Conservation (phyloP, 2,329 filamentous ascomycete genomes). For the Claviceps pazoutovae region DNA sequence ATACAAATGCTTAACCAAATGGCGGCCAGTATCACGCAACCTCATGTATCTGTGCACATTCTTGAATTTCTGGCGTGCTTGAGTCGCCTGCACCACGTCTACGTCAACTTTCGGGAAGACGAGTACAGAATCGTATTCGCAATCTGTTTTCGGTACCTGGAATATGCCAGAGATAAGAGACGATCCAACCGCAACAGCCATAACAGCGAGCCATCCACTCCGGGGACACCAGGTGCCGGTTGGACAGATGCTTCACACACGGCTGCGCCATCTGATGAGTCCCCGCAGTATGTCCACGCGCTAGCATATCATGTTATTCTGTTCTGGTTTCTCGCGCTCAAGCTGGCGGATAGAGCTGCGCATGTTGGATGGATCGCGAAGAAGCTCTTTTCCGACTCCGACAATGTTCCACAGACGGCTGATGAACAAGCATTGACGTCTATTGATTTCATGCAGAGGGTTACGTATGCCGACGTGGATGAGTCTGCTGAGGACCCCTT, state of each 20-base stretch:
- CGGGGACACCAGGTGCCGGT: conserved; percentile 11
- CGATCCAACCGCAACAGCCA: conserved; percentile 32
- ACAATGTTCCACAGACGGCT: conserved; percentile 53
- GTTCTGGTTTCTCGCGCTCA: conserved; percentile 91
- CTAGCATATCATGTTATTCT: conserved; percentile 90
- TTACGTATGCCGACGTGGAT: conserved; percentile 72
- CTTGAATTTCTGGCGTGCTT: conserved; percentile 88
- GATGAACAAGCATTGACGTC: conserved; percentile 92
- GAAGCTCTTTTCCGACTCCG: conserved; percentile 66
- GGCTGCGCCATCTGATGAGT: conserved; percentile 44
- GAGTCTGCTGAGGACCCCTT: conserved; percentile 54
- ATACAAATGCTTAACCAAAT: conserved; percentile 83
- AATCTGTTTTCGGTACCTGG: conserved; percentile 85
- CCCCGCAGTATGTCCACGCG: conserved; percentile 87
- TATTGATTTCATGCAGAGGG: conserved; percentile 86
- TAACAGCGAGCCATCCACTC: conserved; percentile 26
- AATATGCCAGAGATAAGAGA: conserved; percentile 64
- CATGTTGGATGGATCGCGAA: conserved; percentile 85
- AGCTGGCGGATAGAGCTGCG: conserved; percentile 66
- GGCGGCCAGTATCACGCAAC: conserved; percentile 90
- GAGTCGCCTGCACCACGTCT: conserved; percentile 70
- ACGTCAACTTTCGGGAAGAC: conserved; percentile 78
- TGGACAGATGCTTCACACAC: conserved; percentile 20
- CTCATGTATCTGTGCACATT: conserved; percentile 84
- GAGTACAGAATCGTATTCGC: conserved; percentile 92